Evolutionary conservation across 257 asterid genomes (phyloP).

Genomic region (Nicotiana obtusifolia): DNA sequence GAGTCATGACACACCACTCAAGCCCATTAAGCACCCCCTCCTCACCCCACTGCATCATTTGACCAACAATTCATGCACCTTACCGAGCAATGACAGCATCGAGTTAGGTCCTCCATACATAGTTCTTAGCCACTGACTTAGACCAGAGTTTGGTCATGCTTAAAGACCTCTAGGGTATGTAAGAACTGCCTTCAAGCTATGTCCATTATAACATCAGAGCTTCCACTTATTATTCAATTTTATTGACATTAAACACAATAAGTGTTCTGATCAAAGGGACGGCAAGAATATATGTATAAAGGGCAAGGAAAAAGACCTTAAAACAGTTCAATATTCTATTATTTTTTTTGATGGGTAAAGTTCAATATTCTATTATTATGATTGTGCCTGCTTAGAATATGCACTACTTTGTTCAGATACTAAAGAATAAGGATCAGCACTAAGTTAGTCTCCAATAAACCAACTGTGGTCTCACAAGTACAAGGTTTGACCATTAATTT

Average conservation of each 20-base stretch:
- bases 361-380: background rate
- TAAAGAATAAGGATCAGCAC: background rate
- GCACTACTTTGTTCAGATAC: background rate
- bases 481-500: background rate
- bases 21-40: background rate
- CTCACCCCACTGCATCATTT: background rate
- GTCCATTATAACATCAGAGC: background rate
- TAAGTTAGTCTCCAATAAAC: background rate
- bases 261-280: background rate
- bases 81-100: background rate
- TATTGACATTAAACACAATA: background rate
- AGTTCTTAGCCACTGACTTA: background rate
- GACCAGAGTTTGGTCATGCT: background rate
- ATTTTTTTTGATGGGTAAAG: too few species aligned
- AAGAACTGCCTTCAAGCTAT: too few species aligned
- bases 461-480: background rate
- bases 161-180: too few species aligned
- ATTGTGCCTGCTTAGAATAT: background rate
- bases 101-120: background rate
- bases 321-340: background rate
- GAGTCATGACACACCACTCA: background rate
- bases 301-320: background rate
- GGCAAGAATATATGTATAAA: background rate
- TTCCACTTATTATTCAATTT: background rate
- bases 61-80: too few species aligned